These are phyloP conservation scores for Wickerhamomyces rabaulensis DNA, from an alignment of 805 yeast genomes.

Conservation along the genomic window DNA sequence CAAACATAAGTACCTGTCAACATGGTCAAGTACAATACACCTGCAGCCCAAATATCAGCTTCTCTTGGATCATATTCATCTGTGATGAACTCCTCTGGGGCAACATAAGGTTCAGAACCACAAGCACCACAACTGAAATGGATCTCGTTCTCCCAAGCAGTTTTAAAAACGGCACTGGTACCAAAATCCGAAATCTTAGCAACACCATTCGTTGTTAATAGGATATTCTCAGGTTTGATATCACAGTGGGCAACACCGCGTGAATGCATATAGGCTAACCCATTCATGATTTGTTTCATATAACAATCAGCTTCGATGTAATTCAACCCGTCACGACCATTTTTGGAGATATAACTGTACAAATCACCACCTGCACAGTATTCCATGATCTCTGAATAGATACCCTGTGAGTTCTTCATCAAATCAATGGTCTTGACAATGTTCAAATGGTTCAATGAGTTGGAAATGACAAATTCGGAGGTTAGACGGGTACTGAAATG, in stretches of 20 bases:
- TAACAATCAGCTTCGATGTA: conserved; percentile 80
- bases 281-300: conserved; percentile 79
- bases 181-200: conserved; percentile 83
- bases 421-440: conserved; percentile 74
- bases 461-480: conserved; percentile 81
- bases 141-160: conserved; percentile 79
- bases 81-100: conserved; percentile 76
- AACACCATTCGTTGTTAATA: conserved; percentile 62
- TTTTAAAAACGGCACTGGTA: conserved; percentile 82
- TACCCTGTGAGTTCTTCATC: conserved; percentile 76
- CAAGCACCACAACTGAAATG: conserved; percentile 69
- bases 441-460: conserved; percentile 71
- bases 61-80: conserved; percentile 67
- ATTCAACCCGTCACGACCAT: conserved; percentile 48
- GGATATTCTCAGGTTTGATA: conserved; percentile 80
- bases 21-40: conserved; percentile 73
- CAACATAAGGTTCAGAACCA: conserved; percentile 88
- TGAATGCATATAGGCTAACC: conserved; percentile 78
- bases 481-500: conserved; percentile 91
- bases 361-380: conserved; percentile 80
- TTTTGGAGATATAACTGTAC: conserved; percentile 50
- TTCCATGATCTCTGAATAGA: conserved; percentile 83
- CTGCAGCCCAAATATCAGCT: conserved; percentile 88
- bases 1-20: conserved; percentile 86
- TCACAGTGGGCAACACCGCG: conserved; percentile 95